Base-by-base conservation (phyloP, 202 grass and related monocot genomes). In the Panicum hallii region DNA sequence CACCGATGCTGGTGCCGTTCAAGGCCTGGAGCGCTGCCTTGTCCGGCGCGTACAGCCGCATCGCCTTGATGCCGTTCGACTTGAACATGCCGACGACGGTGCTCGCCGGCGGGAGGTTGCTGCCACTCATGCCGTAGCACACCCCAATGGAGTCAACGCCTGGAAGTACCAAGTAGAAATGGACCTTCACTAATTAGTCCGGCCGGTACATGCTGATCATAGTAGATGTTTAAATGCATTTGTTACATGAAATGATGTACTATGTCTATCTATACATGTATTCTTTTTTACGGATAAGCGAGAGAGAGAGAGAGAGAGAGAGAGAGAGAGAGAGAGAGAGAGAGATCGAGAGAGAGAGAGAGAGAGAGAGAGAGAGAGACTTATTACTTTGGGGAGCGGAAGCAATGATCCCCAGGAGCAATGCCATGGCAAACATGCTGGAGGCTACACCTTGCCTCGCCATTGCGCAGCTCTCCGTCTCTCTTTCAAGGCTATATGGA, bases 71-170 rank as follows among this genome's bases (percentile, higher is more conserved):
- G 67, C 32, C 20, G 11, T 72, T 40, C 7, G 68, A 62, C 5
- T 41, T 36, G 40, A 17, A 90, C 13, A 90, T 74, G 19, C 9
- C 9, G 16, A 90, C 75, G 11, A 90, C 88, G 7, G 50, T 3
- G 4, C n/a, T 28, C 2, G 56, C 26, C 2, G 22, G 22, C 4
- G 57, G 57, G 11, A 61, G 57, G 57, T 61, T 5, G 22, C 10
- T 28, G 57, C 57, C 84, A 5, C 54, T 42, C 88, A 90, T 79
- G 34, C 84, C 88, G 1, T 87, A 86, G 73, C 79, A 87, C 22
- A 90, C 12, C 0, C 88, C 88, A 7, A 90, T 77, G 10, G 83
- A 23, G 0, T 22, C 55, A 2, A 58, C 55, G 2, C 55, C 55
- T 58, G 55, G n/a, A 58, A 22, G 20, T 1, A 23, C n/a, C 19